Base-by-base conservation (phyloP, 2,329 filamentous ascomycete species). In the Cercospora sp. region DNA sequence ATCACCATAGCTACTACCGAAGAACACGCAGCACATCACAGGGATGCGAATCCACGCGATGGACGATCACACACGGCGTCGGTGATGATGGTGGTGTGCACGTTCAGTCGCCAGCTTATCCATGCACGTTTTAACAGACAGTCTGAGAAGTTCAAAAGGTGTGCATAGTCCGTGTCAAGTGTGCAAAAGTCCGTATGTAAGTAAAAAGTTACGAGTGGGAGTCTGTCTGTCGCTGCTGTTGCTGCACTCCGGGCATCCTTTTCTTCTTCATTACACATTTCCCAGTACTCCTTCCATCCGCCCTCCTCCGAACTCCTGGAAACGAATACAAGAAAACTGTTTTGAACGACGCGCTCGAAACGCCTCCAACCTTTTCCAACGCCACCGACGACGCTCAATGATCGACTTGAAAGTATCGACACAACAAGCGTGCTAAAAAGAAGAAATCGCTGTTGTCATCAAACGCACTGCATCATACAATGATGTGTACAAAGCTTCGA, bases 1-100 rank as follows among this genome's bases (percentile, higher is more conserved):
- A 40, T 65, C 53, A 24, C 62, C 62, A 65, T 65, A 65, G 34
- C 53, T 58, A 65, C 62, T 65, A 49, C 62, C 62, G 62, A 65
- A 65, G 62, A 65, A 59, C 24, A 28, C 32, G 34, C 62, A 65
- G 26, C 28, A 40, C n/a, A 21, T 30, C 60, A 55, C 49, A 55
- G 49, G 49, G 49, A 28, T 55, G n/a, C 49, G 49, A 43, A 28
- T 55, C 12, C 49, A 26, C 49, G 49, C 49, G 24, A 55, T 24
- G 12, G 49, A 28, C 49, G 49, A 55, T 55, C 49, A 55, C 24
- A 55, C 49, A 26, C 12, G 49, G 49, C 49, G 49, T 28, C 58
- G 40, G 49, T 55, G 49, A 55, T 55, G 45, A 55, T 24, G 49
- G 49, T 28, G 49, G 24, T 55, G 49, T 28, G 24, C 49, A 55